These are phyloP conservation scores for Beauveria sp. DNA, from an alignment of 2,329 filamentous ascomycete genomes.

Conservation along the genomic window DNA sequence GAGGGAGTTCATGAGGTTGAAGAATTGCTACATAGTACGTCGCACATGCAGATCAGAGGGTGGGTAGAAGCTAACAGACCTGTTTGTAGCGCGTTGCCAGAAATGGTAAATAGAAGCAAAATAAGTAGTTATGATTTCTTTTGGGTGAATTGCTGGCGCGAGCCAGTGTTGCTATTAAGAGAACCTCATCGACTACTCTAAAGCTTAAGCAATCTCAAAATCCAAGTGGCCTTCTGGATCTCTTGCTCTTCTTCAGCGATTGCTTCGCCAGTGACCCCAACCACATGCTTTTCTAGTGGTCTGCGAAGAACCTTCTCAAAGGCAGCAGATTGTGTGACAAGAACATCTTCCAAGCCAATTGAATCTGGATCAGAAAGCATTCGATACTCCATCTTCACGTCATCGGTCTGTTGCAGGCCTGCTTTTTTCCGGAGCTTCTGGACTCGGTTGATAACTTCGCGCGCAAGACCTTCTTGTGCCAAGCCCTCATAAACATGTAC, in stretches of 20 bases:
- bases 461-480: slow-evolving; percentile 77
- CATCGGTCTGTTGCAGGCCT: slow-evolving; percentile 81
- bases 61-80: neutral
- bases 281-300: slow-evolving; percentile 51
- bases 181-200: slow-evolving; percentile 30
- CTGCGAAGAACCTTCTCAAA: slow-evolving; percentile 74
- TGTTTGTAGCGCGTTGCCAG: slow-evolving; percentile 12
- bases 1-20: slow-evolving; percentile 75
- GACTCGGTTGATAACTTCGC: slow-evolving; percentile 89
- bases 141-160: neutral
- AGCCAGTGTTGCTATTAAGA: neutral
- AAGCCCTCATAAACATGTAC: slow-evolving; percentile 75
- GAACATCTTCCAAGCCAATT: slow-evolving; percentile 63
- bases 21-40: slow-evolving; percentile 78
- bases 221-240: slow-evolving; percentile 73
- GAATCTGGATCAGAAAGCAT: slow-evolving; percentile 73
- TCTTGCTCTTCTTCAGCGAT: slow-evolving; percentile 82
- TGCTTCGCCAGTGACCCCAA: slow-evolving; percentile 29
- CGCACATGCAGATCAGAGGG: neutral
- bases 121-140: neutral
- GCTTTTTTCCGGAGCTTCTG: slow-evolving; percentile 93
- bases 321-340: slow-evolving; percentile 56
- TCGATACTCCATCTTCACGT: slow-evolving; percentile 89
- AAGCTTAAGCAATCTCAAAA: slow-evolving; percentile 68
- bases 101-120: slow-evolving; percentile 3